These are phyloP conservation scores for Trapa incisa DNA, from an alignment of 345 rosid species.

Conservation along the genomic window DNA sequence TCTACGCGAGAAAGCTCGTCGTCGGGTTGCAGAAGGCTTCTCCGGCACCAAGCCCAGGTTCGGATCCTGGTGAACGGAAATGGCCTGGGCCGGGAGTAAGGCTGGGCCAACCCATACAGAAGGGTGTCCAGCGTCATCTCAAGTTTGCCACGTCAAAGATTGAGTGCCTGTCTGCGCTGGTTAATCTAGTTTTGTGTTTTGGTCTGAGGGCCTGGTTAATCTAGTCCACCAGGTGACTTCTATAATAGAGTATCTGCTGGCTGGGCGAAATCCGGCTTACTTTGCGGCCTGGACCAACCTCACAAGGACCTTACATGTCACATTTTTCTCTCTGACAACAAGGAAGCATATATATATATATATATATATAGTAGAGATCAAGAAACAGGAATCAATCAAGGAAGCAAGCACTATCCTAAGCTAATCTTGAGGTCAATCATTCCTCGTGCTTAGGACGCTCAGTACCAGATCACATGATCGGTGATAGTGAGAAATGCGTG, in stretches of 20 bases:
- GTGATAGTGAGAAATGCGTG: too few relatives aligned
- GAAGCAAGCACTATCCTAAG: not conserved
- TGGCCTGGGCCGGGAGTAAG: not conserved
- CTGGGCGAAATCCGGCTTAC: too few relatives aligned
- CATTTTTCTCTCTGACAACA: too few relatives aligned
- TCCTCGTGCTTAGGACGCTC: not conserved
- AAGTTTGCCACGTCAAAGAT: constrained; percentile 3
- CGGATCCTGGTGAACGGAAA: not conserved
- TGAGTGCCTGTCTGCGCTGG: constrained; percentile 7
- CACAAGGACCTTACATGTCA: too few relatives aligned
- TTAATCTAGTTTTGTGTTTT: not conserved
- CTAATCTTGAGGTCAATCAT: not conserved
- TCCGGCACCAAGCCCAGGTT: constrained; percentile 10
- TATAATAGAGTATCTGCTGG: too few relatives aligned
- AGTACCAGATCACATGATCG: not conserved
- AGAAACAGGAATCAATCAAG: not conserved
- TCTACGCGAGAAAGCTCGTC: not conserved
- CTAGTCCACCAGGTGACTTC: too few relatives aligned
- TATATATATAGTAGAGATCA: not conserved
- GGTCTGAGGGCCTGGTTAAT: not conserved
- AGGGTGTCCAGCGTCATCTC: not conserved
- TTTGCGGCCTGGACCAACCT: too few relatives aligned
- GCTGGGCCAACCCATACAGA: not conserved
- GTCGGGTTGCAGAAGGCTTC: constrained; percentile 4
- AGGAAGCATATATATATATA: too few relatives aligned